Evolutionary conservation across 2,329 filamentous ascomycete species (phyloP), one percentile per base, ranked within the genome.

Genomic region (Diaporthe citrichinensis): DNA sequence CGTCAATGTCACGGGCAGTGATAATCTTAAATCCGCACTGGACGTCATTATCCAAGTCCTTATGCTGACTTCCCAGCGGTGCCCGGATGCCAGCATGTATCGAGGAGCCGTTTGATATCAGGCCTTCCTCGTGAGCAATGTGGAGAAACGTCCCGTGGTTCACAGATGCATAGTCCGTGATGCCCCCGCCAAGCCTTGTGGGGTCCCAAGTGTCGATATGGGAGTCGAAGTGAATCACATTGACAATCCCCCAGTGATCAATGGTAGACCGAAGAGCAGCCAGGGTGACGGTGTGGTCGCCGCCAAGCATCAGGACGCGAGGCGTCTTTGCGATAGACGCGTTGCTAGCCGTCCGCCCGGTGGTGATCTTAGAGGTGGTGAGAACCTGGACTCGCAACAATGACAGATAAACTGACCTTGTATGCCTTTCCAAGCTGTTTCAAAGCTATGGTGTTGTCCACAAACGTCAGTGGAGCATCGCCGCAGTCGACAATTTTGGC

Each of bases 171-270:
- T 92, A 92, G 76, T 91, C 86, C 7, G 89, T 90, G 20, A 91
- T 85, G 0, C 89, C 89, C 28, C 90, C 90, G 15, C 89, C 88
- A 4, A 91, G 79, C 0, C 90, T 87, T 0, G 87, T 87, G 0
- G 93, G 93, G 80, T 94, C 90, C 93, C 93, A 95, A 0, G 93
- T 95, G 81, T 95, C 93, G 10, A 94, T 87, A 80, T 95, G 92
- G 6, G 79, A 91, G 78, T 93, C 91, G 78, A 93, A 93, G 80
- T 93, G 92, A 39, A 93, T 84, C 4, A 93, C 91, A 1, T 90
- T 90, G 17, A 93, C 88, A 2, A 88, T 86, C 25, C 88, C 90
- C 87, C 88, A 92, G 69, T 86, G 86, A 51, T 87, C 83, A 78
- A 91, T 88, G n/a, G 90, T 88, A 74, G 90, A 91, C 3, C 92